Evolutionary conservation across 2,329 filamentous ascomycete species (phyloP), one percentile per base, ranked within the genome.

Genomic region (Colletotrichum sp.): DNA sequence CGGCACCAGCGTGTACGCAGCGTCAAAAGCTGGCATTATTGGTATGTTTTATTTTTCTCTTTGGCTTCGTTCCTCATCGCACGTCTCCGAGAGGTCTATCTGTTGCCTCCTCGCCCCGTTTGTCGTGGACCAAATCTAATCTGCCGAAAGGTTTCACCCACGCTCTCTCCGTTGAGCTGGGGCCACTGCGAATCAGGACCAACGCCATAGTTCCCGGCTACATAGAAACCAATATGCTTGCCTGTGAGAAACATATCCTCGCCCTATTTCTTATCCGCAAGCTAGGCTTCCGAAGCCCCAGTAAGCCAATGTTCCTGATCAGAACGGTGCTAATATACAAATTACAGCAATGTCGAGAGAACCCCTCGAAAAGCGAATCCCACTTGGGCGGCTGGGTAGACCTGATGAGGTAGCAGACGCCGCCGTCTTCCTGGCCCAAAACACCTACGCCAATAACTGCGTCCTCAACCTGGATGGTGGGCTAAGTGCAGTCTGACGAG

Each of bases 401-500:
- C 87, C 90, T 9, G 88, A 91, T 30, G 95, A 98, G 83, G 91
- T 98, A 36, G 95, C 95, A n/a, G 92, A 96, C 81, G 95, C 95
- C 71, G 95, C 94, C 63, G 82, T 93, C 32, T 98, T 98, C 83
- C 89, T 98, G 18, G 93, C 92, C 34, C 89, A 89, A 63, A 98
- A 97, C 83, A 87, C 91, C 77, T 98, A 96, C 85, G 94, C 95
- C 72, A 96, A 96, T 83, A 98, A 98, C 79, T 97, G 95, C 83
- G 89, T 96, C 67, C 88, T 98, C 68, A 97, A 96, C 83, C 88
- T 98, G 32, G 96, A 98, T 84, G 96, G 96, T 18, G 96, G 96
- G 2, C 84, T 98, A 79, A 96, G 94, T 83, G 94, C 94, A 67
- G 85, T 84, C 80, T 94, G 82, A 52, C 44, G 44, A 89, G 73